These are phyloP conservation scores for Collariella sp. DNA, from an alignment of 495 filamentous ascomycete species.

Conservation along the genomic window DNA sequence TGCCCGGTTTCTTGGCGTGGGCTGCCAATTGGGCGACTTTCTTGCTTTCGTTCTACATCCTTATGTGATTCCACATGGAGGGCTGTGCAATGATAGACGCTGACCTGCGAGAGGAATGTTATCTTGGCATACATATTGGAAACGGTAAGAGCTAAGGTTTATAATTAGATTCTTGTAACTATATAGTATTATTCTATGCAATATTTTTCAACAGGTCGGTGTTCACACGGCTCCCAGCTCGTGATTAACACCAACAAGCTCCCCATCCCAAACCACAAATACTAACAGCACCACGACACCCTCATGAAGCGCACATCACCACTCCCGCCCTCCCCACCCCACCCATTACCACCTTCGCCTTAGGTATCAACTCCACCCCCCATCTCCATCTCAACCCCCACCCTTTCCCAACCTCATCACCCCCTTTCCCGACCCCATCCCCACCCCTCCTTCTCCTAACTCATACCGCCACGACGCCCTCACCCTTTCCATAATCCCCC, in stretches of 20 bases:
- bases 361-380: constrained; percentile 16
- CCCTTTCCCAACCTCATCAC: not conserved
- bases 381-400: not conserved
- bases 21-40: constrained; percentile 4
- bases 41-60: constrained; percentile 10
- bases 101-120: too few relatives aligned
- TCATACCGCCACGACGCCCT: constrained; percentile 36
- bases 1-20: constrained; percentile 5
- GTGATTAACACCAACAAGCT: too few relatives aligned
- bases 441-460: constrained; percentile 7
- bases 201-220: not conserved
- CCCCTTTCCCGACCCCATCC: constrained; percentile 2
- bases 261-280: not conserved
- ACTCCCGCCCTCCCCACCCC: not conserved
- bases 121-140: not conserved
- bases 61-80: too few relatives aligned
- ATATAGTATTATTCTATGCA: not conserved
- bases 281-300: not conserved
- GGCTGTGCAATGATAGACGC: too few relatives aligned
- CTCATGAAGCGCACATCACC: not conserved
- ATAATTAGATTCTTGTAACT: not conserved
- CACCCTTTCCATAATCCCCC: constrained; percentile 32
- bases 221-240: too few relatives aligned
- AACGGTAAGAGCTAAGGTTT: not conserved
- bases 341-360: constrained; percentile 9